Evolutionary conservation across 2,329 filamentous ascomycete species (phyloP).

Genomic region (Pseudohalonectria lignicola): DNA sequence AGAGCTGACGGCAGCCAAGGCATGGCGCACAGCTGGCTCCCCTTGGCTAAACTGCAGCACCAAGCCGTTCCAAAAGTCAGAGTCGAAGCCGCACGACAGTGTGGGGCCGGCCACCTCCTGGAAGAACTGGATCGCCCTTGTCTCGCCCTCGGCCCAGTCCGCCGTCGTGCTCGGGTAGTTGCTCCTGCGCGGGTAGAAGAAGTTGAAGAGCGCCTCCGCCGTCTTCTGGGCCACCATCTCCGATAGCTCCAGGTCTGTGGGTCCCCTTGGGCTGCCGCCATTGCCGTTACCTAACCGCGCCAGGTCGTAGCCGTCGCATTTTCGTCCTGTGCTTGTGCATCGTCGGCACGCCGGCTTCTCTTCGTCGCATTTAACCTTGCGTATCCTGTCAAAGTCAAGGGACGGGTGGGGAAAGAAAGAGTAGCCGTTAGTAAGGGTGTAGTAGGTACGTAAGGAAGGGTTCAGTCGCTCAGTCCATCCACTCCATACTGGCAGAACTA

Average conservation of each 20-base stretch:
- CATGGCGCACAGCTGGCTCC: conserved; percentile 35
- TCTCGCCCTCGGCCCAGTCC: conserved; percentile 11
- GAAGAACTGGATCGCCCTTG: conserved; percentile 25
- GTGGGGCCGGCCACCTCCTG: conserved; percentile 23
- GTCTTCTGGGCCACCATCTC: no score
- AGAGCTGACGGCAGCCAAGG: conserved; percentile 36
- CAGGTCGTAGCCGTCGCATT: conserved; percentile 17
- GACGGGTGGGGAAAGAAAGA: no score
- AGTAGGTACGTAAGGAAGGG: no score
- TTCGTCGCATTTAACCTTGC: conserved; percentile 20
- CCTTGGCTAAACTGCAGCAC: conserved; percentile 32
- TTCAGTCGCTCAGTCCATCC: no score
- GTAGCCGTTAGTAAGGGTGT: no score
- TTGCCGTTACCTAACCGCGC: no score
- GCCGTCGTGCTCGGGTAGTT: no score
- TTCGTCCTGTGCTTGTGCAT: conserved; percentile 17
- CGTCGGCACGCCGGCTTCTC: conserved; percentile 16
- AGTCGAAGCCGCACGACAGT: conserved; percentile 29
- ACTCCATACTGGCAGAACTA: no score
- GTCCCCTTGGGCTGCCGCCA: neutral
- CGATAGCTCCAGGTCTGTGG: no score
- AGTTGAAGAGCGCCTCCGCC: no score
- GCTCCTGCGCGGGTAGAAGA: no score
- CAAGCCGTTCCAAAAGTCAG: conserved; percentile 29
- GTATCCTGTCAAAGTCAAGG: no score